Percentiles rank a stretch among this genome's conserved stretches.
Evolutionary conservation across 306 rosid genomes (phyloP).

Genomic region (Trifolium subterraneum): DNA sequence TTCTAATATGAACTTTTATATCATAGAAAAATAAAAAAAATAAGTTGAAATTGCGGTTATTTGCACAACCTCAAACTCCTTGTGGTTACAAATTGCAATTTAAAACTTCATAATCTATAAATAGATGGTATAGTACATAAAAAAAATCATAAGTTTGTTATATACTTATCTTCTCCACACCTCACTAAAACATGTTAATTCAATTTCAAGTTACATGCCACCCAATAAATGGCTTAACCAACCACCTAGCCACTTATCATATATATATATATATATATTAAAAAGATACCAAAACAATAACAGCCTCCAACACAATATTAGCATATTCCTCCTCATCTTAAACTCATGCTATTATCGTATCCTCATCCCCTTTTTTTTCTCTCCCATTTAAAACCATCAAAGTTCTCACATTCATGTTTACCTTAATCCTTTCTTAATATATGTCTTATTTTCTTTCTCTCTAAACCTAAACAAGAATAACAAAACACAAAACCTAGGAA

Average conservation of each 20-base stretch:
- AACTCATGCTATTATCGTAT: conserved; percentile 52
- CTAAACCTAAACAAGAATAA: not conserved
- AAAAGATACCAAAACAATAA: conserved; percentile 37
- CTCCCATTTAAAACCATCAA: conserved; percentile 41
- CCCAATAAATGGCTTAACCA: conserved; percentile 52
- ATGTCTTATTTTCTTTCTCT: not conserved
- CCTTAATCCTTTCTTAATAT: not conserved
- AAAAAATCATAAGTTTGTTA: not conserved
- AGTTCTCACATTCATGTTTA: not conserved
- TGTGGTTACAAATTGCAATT: too few relatives aligned
- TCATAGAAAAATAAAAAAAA: too few relatives aligned
- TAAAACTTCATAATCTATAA: too few relatives aligned
- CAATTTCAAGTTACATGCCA: conserved; percentile 41
- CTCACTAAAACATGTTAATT: not conserved
- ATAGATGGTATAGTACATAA: too few relatives aligned
- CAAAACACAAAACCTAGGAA: conserved; percentile 9
- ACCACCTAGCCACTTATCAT: conserved; percentile 50
- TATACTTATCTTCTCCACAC: not conserved
- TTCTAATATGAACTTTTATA: too few relatives aligned
- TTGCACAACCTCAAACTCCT: too few relatives aligned
- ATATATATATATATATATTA: not conserved
- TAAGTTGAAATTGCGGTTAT: too few relatives aligned
- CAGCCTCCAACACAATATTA: conserved; percentile 42
- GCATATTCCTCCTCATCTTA: conserved; percentile 43
- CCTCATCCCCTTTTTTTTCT: conserved; percentile 38